Base-by-base conservation (phyloP, 2,329 filamentous ascomycete genomes). In the Botrytis tulipae region DNA sequence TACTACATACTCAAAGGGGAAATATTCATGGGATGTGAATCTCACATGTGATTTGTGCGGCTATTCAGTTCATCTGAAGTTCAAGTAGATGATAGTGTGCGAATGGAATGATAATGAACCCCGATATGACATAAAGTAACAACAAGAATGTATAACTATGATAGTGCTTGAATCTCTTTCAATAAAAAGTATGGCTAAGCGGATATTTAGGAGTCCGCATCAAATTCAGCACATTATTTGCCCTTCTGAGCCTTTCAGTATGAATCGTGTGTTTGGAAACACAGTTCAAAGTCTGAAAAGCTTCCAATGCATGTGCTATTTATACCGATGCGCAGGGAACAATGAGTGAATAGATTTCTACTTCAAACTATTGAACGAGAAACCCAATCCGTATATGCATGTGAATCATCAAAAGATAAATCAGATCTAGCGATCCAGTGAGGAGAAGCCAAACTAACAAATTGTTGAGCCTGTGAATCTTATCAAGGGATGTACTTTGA, bases 261-360 rank as follows among this genome's bases (percentile, higher is more conserved):
- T 3, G 0, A 7, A 0, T 14, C 0, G 5, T 54, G 0, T 0
- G 25, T n/a, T 54, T n/a, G 5, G 5, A 29, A 8, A 18, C 5
- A 54, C 3, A 18, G 0, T 9, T 18, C 2, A 8, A 6, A 16
- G n/a, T 29, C 6, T 29, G 4, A 4, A 29, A 18, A 29, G n/a
- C 14, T 29, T 54, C 51, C 6, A 6, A 3, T 1, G 14, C 5
- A 54, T 54, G 2, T 18, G 1, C n/a, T 29, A 18, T 6, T 54
- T 29, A 29, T 25, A 48, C 9, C 20, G 8, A 22, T 48, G 20
- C 20, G 8, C 46, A 25, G 20, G 3, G 22, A 48, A 57, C 54
- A 57, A 57, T n/a, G 16, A 32, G 54, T 57, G 20, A 48, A 48
- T 48, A 48, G 8, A 46, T 18, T 22, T 22, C 4, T 12, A 35